phyloP scores from a whole-genome alignment of 352 stramenopile genomes.

The Globisporangium cederbergense region DNA sequence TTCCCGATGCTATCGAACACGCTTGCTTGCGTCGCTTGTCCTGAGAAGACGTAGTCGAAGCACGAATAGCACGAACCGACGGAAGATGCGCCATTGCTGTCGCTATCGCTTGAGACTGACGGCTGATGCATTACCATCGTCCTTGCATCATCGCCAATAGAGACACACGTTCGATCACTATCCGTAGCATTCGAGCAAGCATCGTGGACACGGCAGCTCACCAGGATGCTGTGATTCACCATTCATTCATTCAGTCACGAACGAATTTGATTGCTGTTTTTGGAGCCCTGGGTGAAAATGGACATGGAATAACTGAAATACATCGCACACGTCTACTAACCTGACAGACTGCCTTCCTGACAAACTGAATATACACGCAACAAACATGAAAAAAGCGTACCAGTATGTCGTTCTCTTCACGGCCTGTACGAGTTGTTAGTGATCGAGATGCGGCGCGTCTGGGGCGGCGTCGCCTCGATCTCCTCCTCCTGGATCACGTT shows the following conservation, averaged over 20 bases:
- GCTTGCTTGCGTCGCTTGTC: slow-evolving; percentile 29
- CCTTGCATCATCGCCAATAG: not conserved
- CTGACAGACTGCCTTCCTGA: not conserved
- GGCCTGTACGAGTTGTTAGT: slow-evolving; percentile 11
- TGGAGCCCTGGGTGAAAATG: slow-evolving; percentile 1
- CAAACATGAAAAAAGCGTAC: not conserved
- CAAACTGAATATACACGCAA: not conserved
- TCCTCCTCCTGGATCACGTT: slow-evolving; percentile 24
- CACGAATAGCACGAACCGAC: slow-evolving; percentile 14
- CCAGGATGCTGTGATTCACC: slow-evolving; percentile 40
- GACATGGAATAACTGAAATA: slow-evolving; percentile 1
- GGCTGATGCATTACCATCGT: slow-evolving; percentile 12
- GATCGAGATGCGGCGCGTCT: slow-evolving; percentile 19
- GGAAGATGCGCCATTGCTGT: not conserved
- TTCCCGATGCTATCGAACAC: slow-evolving; percentile 44
- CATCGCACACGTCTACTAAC: not conserved
- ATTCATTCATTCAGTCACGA: slow-evolving; percentile 15
- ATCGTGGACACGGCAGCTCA: slow-evolving; percentile 60
- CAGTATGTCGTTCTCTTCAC: not conserved
- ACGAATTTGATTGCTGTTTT: not conserved
- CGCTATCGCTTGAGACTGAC: not conserved
- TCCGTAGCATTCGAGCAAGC: not conserved
- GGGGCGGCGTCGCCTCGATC: slow-evolving; percentile 14
- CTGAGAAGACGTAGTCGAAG: slow-evolving; percentile 53
- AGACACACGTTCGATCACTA: slow-evolving; percentile 2